phyloP scores from a whole-genome alignment of 495 filamentous ascomycete species.

The Aspergillus saccharolyticus region DNA sequence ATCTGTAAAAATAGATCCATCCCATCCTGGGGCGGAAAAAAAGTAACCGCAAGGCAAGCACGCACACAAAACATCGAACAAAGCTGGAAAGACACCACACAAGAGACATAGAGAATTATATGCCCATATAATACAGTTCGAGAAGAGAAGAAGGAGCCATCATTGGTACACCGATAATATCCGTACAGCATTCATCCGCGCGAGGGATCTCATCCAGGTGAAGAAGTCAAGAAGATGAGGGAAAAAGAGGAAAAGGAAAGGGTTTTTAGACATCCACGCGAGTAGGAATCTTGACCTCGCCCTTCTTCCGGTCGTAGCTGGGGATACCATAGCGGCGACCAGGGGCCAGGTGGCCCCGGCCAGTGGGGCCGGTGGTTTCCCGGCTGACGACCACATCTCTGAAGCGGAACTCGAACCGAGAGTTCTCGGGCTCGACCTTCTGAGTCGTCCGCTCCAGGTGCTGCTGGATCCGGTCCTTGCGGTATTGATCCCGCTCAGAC shows the following conservation, averaged over 20 bases:
- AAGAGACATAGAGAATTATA: background rate
- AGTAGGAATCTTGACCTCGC: slow-evolving; percentile 67
- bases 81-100: background rate
- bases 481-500: slow-evolving; percentile 33
- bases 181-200: background rate
- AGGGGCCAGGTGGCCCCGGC: slow-evolving; percentile 49
- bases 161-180: slow-evolving; percentile 1
- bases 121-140: background rate
- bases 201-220: background rate
- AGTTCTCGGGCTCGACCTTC: slow-evolving; percentile 44
- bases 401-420: slow-evolving; percentile 79
- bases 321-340: slow-evolving; percentile 69
- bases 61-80: background rate
- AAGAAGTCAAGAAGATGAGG: background rate
- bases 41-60: background rate
- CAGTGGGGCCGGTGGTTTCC: slow-evolving; percentile 56
- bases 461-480: slow-evolving; percentile 33
- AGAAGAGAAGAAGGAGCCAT: background rate
- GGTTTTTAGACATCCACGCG: slow-evolving; percentile 45
- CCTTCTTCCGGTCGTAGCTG: slow-evolving; percentile 65
- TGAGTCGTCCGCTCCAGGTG: slow-evolving; percentile 34
- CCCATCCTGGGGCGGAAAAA: background rate
- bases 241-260: background rate
- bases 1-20: background rate
- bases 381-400: slow-evolving; percentile 53